Conservation (phyloP, 805 yeast genomes). For the Lipomyces oligophaga region DNA sequence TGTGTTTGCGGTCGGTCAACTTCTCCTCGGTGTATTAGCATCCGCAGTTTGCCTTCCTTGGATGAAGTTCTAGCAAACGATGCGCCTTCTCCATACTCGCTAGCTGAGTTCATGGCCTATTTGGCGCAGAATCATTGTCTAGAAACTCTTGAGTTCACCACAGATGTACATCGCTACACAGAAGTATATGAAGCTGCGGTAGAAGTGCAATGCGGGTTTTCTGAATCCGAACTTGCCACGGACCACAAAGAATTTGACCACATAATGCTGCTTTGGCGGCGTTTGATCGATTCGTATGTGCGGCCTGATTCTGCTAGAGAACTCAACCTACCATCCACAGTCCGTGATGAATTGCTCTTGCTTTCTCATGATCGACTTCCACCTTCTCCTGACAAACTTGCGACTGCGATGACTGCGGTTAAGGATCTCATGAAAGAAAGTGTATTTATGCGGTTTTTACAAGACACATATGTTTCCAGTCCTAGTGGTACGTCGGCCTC, state of each 20-base stretch:
- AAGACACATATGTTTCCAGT: conserved; percentile 11
- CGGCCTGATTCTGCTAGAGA: conserved; percentile 32
- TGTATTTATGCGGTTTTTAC: conserved; percentile 34
- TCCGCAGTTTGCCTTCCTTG: conserved; percentile 30
- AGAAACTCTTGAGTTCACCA: conserved; percentile 36
- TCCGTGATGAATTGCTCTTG: conserved; percentile 30
- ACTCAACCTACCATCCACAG: conserved; percentile 34
- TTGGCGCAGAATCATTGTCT: conserved; percentile 35
- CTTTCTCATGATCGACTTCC: conserved; percentile 17
- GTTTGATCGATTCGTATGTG: conserved; percentile 33
- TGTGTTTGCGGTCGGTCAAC: too few relatives aligned
- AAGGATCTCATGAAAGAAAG: conserved; percentile 34
- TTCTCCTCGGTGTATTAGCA: too few relatives aligned
- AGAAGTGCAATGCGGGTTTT: background rate
- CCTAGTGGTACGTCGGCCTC: background rate
- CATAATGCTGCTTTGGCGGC: conserved; percentile 30
- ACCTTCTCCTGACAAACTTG: conserved; percentile 26
- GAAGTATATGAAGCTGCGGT: conserved; percentile 12
- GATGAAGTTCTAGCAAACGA: conserved; percentile 32
- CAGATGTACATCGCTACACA: conserved; percentile 33
- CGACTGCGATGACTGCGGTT: conserved; percentile 27
- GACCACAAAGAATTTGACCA: conserved; percentile 17
- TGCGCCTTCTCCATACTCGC: conserved; percentile 33
- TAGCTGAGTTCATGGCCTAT: conserved; percentile 33
- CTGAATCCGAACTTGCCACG: conserved; percentile 1